phyloP scores from a whole-genome alignment of 192 early-diverging fungal species.

The Coemansia sp. region DNA sequence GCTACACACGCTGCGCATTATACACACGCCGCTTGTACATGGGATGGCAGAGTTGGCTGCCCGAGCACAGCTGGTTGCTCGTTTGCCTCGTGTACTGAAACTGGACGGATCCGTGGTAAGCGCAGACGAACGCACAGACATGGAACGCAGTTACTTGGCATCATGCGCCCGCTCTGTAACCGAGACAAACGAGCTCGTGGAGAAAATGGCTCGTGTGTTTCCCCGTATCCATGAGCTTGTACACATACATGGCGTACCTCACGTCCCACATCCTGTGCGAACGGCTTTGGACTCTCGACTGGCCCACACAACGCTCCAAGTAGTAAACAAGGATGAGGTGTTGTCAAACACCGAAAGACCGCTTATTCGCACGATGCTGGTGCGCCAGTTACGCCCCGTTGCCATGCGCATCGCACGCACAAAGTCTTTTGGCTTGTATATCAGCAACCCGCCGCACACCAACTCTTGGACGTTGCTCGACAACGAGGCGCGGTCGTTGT shows the following conservation, averaged over 20 bases:
- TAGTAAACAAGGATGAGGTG: background rate
- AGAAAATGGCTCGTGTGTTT: background rate
- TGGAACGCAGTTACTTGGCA: slow-evolving; percentile 42
- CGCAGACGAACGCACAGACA: slow-evolving; percentile 40
- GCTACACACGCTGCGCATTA: slow-evolving; percentile 8
- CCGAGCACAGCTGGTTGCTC: slow-evolving; percentile 14
- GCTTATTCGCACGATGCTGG: slow-evolving; percentile 35
- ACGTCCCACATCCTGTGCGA: background rate
- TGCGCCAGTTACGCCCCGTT: slow-evolving; percentile 35
- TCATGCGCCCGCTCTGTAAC: background rate
- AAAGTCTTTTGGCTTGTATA: background rate
- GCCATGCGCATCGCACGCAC: slow-evolving; percentile 22
- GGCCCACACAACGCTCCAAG: background rate
- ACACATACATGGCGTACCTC: slow-evolving; percentile 17
- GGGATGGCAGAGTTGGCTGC: background rate
- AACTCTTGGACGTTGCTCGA: slow-evolving; percentile 22
- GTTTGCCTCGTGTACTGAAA: slow-evolving; percentile 16
- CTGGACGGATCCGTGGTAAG: slow-evolving; percentile 44
- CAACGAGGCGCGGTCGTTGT: slow-evolving; percentile 21
- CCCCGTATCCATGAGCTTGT: slow-evolving; percentile 22
- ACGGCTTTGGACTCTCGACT: background rate
- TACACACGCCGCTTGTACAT: slow-evolving; percentile 5
- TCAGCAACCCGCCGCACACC: background rate
- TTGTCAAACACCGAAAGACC: background rate
- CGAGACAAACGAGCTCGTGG: background rate